Evolutionary conservation across 23 red algal species (phyloP), one percentile per base, ranked within the genome.

Genomic region (Gracilaria gracilis): DNA sequence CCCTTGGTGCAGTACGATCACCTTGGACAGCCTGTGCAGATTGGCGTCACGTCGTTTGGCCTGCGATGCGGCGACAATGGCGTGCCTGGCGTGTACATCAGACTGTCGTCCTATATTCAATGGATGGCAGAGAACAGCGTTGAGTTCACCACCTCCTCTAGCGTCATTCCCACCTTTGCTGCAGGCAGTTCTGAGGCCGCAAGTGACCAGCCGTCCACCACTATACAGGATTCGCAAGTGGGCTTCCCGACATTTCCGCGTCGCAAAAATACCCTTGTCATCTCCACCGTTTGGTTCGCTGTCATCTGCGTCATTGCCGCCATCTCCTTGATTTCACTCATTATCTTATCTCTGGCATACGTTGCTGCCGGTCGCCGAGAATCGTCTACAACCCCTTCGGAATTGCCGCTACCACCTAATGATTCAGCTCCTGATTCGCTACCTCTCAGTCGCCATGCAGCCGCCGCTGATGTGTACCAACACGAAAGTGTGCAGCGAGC

Each of bases 221-320:
- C 82, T 3, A 51, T 86, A 17, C 29, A 69, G n/a, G 65, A 50
- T 4, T 50, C 75, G 17, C 46, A 79, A 28, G 14, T 21, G 14
- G 65, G 35, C 34, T 36, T 70, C 14, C 28, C 65, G 17, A 34
- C 14, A 15, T 79, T 79, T 49, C n/a, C 82, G 61, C 37, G 82
- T 36, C 35, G 31, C 14, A 36, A 58, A 24, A 86, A 67, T 29
- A 69, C 65, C 15, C 35, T 64, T 38, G 82, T 64, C 39, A 61
- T 86, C 24, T 57, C 82, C 44, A 66, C 61, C 28, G 65, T 69
- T 4, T 49, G 50, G 37, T 86, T 86, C 44, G 64, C 33, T 25
- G 82, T 69, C 58, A 69, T 86, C 33, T 86, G 82, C 64, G 82
- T 73, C 62, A 69, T 86, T 44, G 82, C 82, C 6, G 82, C 29